phyloP scores from a whole-genome alignment of 768 basidiomycete species.

The Amanita inopinata region DNA sequence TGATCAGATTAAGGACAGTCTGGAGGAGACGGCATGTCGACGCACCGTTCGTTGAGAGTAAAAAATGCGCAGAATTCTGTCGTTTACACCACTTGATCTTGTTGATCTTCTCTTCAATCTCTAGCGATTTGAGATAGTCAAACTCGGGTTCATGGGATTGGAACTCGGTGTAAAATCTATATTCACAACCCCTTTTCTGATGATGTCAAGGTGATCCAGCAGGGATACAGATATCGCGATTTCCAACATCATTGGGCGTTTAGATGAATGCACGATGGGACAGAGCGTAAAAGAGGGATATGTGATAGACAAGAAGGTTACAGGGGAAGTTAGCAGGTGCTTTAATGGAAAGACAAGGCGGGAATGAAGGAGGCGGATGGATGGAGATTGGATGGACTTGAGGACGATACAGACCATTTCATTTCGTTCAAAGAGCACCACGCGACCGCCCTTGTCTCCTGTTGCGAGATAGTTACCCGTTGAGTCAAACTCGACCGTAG shows the following conservation, averaged over 20 bases:
- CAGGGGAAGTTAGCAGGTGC: constrained; percentile 1
- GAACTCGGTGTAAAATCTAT: constrained; percentile 99
- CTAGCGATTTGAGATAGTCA: constrained; percentile 98
- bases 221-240: constrained; percentile 9
- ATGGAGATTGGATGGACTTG: constrained; percentile 3
- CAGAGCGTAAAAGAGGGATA: constrained; percentile 12
- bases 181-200: constrained; percentile 99
- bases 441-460: constrained; percentile 98
- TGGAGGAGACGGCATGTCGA: constrained; percentile 12
- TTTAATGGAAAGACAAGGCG: too few relatives aligned
- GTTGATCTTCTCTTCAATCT: constrained; percentile 99
- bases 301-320: constrained; percentile 5
- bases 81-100: constrained; percentile 99
- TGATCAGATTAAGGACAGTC: constrained; percentile 7
- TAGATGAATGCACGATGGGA: constrained; percentile 21
- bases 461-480: constrained; percentile 99
- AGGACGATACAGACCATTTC: constrained; percentile 58
- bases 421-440: constrained; percentile 97
- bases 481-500: constrained; percentile 98
- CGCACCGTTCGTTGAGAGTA: constrained; percentile 93
- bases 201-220: constrained; percentile 15
- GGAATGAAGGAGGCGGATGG: constrained; percentile 9
- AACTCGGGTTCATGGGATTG: constrained; percentile 99
- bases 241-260: constrained; percentile 3
- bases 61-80: constrained; percentile 94